phyloP scores from a whole-genome alignment of 2,329 filamentous ascomycete species.

The Tolypocladium cylindrosporum region DNA sequence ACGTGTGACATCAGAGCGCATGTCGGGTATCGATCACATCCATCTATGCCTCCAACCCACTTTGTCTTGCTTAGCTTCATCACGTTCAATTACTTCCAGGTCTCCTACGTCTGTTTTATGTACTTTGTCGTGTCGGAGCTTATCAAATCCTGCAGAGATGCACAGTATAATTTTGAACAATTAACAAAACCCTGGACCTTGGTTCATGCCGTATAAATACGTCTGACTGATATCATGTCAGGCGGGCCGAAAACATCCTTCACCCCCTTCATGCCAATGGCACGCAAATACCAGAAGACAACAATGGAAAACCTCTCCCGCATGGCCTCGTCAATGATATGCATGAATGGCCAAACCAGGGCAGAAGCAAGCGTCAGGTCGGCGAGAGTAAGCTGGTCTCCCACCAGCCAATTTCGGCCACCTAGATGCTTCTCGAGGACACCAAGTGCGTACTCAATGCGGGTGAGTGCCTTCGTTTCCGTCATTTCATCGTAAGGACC shows the following conservation, averaged over 20 bases:
- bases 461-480: neutral
- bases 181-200: no score
- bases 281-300: neutral
- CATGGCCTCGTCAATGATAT: neutral
- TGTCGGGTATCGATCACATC: no score
- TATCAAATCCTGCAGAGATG: no score
- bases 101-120: no score
- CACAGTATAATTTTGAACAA: no score
- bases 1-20: no score
- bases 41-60: no score
- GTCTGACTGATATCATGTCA: neutral
- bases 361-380: neutral
- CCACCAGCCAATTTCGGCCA: conserved; percentile 1
- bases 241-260: neutral
- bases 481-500: neutral
- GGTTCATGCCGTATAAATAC: neutral
- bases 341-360: neutral
- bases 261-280: neutral
- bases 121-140: no score
- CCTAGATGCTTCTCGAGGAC: neutral
- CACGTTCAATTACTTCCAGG: no score
- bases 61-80: no score
- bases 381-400: conserved; percentile 1
- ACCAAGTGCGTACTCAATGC: neutral
- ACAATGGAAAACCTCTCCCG: neutral